Percentiles rank a stretch among this genome's conserved stretches.
phyloP scores from a whole-genome alignment of 495 filamentous ascomycete species.

The Hypoxylon intermedium region DNA sequence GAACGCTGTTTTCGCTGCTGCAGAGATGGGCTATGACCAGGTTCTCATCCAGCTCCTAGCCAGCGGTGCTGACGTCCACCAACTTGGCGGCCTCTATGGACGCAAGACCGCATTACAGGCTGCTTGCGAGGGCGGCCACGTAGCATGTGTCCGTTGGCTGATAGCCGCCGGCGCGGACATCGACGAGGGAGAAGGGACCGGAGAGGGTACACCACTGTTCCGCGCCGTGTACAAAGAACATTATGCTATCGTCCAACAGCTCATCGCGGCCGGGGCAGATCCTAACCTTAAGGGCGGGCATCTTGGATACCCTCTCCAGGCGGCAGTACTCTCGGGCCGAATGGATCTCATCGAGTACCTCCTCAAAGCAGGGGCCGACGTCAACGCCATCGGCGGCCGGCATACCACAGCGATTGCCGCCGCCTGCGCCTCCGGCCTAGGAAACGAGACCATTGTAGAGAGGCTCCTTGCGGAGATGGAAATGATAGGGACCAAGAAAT shows the following conservation, averaged over 20 bases:
- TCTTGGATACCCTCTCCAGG: neutral
- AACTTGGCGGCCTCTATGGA: neutral
- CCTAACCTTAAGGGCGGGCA: neutral
- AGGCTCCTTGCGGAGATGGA: neutral
- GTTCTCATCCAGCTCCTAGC: conserved; percentile 36
- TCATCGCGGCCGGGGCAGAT: neutral
- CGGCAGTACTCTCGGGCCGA: neutral
- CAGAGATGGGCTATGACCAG: conserved; percentile 21
- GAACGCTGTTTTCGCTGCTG: conserved; percentile 9
- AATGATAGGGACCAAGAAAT: neutral
- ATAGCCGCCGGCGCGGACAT: neutral
- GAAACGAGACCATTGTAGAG: neutral
- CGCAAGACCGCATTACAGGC: neutral
- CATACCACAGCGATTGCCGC: neutral
- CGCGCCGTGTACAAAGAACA: neutral
- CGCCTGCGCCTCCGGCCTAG: neutral
- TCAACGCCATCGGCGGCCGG: neutral
- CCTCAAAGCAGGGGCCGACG: neutral
- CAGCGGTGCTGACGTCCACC: conserved; percentile 27
- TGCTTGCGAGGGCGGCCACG: neutral
- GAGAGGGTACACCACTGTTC: neutral
- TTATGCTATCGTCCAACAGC: neutral
- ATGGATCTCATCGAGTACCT: neutral
- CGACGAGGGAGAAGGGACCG: neutral
- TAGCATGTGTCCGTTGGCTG: neutral